Evolutionary conservation across 306 rosid species (phyloP).

Genomic region (Inga leiocalycina): DNA sequence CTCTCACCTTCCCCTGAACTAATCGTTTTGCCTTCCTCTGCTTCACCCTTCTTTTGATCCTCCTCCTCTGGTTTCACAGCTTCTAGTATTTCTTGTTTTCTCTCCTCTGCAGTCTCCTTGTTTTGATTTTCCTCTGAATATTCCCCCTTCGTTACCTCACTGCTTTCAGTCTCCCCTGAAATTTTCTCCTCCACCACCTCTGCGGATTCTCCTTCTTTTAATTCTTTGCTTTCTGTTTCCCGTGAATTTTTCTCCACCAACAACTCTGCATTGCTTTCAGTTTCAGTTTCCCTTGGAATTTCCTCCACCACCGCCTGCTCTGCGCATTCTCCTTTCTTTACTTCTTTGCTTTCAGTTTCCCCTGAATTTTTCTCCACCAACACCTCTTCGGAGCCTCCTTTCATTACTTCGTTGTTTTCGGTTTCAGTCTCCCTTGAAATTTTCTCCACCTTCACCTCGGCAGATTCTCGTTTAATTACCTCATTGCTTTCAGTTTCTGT

Average conservation of each 20-base stretch:
- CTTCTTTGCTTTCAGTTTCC: not conserved
- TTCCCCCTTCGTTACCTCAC: not conserved
- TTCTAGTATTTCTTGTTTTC: not conserved
- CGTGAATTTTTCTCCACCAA: not conserved
- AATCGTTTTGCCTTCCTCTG: not conserved
- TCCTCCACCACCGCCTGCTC: not conserved
- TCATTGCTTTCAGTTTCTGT: not conserved
- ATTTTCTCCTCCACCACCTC: not conserved
- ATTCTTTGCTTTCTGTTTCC: not conserved
- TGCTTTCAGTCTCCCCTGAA: not conserved
- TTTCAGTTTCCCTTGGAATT: not conserved
- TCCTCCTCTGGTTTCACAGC: not conserved
- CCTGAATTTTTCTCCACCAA: not conserved
- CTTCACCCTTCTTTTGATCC: not conserved
- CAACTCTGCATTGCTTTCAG: not conserved
- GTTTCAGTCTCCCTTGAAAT: not conserved
- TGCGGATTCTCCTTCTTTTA: not conserved
- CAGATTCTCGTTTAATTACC: not conserved
- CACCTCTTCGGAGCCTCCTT: not conserved
- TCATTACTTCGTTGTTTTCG: not conserved
- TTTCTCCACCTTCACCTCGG: not conserved
- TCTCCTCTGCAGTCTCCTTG: not conserved
- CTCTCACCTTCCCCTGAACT: not conserved
- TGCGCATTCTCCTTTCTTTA: slow-evolving; percentile 5
- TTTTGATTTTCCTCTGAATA: not conserved